A percentile compares a stretch with the other conserved stretches of the same genome.
Evolutionary conservation across 1,284 basidiomycete genomes (phyloP).

Genomic region (Thecaphora thlaspeos): DNA sequence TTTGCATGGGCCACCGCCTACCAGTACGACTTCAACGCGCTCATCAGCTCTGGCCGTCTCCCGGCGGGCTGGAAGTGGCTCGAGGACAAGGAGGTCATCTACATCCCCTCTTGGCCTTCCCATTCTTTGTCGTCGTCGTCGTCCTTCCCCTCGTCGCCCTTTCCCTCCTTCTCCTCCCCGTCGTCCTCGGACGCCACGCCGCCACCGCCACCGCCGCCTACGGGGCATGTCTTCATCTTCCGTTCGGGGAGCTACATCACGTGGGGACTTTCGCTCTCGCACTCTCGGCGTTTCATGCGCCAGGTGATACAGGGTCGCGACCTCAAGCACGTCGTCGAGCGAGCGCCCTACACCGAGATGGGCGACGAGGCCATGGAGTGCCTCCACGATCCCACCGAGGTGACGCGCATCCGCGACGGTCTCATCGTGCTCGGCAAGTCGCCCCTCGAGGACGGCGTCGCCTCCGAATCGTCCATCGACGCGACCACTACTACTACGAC

Average conservation of each 20-base stretch:
- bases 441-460: conserved; percentile 20
- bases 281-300: conserved; percentile 37
- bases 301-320: conserved; percentile 38
- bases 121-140: conserved; percentile 1
- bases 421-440: conserved; percentile 52
- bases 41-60: conserved; percentile 36
- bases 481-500: conserved; percentile 10
- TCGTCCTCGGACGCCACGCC: not conserved
- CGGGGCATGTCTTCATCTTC: conserved; percentile 53
- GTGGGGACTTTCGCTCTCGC: conserved; percentile 50
- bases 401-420: conserved; percentile 52
- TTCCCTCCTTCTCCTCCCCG: no score
- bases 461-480: not conserved
- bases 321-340: conserved; percentile 30
- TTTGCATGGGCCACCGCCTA: conserved; percentile 51
- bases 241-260: conserved; percentile 52
- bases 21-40: conserved; percentile 44
- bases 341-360: conserved; percentile 31
- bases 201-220: not conserved
- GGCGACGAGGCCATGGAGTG: conserved; percentile 57
- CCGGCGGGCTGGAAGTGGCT: conserved; percentile 43
- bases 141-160: not conserved
- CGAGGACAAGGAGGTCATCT: conserved; percentile 53
- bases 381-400: conserved; percentile 36
- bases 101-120: conserved; percentile 49